Conservation (phyloP, 2,329 filamentous ascomycete genomes). For the Fusarium pseudoanthophilum region DNA sequence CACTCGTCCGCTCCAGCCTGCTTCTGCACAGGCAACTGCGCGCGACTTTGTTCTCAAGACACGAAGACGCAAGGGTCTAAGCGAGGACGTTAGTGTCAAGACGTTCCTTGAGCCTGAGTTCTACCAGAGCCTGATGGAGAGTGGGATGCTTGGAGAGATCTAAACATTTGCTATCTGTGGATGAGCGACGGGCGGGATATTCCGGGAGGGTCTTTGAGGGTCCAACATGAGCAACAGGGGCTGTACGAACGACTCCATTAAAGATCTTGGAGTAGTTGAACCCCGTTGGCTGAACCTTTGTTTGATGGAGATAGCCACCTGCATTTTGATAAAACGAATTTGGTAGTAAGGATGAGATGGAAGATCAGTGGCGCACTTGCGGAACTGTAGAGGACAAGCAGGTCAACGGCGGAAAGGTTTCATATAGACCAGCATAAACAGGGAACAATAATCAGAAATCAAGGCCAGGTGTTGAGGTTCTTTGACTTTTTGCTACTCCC, state of each 20-base stretch:
- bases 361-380: slow-evolving; percentile 17
- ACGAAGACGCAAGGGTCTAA: slow-evolving; percentile 88
- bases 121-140: slow-evolving; percentile 87
- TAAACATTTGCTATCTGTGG: slow-evolving; percentile 30
- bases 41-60: slow-evolving; percentile 98
- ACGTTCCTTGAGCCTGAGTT: slow-evolving; percentile 97
- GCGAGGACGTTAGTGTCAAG: slow-evolving; percentile 93
- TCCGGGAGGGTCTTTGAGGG: slow-evolving; percentile 3
- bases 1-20: slow-evolving; percentile 85
- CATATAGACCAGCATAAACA: slow-evolving; percentile 25
- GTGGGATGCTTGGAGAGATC: slow-evolving; percentile 78
- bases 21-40: slow-evolving; percentile 86
- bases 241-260: slow-evolving; percentile 17
- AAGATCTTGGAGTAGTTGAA: slow-evolving; percentile 21
- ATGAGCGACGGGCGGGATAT: neutral
- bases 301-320: slow-evolving; percentile 30
- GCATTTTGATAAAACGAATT: slow-evolving; percentile 33
- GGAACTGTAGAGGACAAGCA: slow-evolving; percentile 7
- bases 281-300: slow-evolving; percentile 19
- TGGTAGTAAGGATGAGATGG: slow-evolving; percentile 27
- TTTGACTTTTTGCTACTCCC: slow-evolving; percentile 6
- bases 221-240: slow-evolving; percentile 13
- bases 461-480: slow-evolving; percentile 15
- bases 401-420: slow-evolving; percentile 15
- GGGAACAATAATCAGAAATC: slow-evolving; percentile 23